Percentiles rank a stretch among this genome's conserved stretches.
Conservation (phyloP, 2,329 filamentous ascomycete species). For the Paradendryphiella salina region DNA sequence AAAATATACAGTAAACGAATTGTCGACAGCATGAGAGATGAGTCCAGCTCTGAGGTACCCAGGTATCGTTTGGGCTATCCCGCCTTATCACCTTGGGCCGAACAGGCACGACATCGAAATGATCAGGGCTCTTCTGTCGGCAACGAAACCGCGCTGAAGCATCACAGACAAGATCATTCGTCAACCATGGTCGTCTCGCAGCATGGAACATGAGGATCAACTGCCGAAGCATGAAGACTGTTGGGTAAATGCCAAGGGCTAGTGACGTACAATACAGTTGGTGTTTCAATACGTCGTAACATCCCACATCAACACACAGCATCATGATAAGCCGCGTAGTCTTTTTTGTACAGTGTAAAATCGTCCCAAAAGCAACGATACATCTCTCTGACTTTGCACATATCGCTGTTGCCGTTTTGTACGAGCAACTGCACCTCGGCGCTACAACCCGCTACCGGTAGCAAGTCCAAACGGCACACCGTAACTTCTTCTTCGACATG, state of each 20-base stretch:
- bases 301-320: background rate
- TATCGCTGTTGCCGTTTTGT: background rate
- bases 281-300: conserved; percentile 15
- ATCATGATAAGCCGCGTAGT: background rate
- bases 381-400: background rate
- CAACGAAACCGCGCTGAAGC: conserved; percentile 20
- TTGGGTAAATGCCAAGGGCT: background rate
- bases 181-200: background rate
- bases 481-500: background rate
- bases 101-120: conserved; percentile 1
- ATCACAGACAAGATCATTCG: background rate
- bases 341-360: background rate
- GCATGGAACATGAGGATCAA: background rate
- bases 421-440: background rate
- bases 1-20: background rate
- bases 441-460: background rate
- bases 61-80: background rate
- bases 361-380: background rate
- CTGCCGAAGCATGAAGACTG: conserved; percentile 4
- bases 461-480: background rate
- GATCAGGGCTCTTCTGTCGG: conserved; percentile 5
- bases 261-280: conserved; percentile 3
- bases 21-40: background rate
- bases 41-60: conserved; percentile 13
- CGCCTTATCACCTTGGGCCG: conserved; percentile 9